Percentiles rank a stretch among this genome's conserved stretches.
Conservation (phyloP, 108 stramenopile genomes). For the Mediolabrus comicus region DNA sequence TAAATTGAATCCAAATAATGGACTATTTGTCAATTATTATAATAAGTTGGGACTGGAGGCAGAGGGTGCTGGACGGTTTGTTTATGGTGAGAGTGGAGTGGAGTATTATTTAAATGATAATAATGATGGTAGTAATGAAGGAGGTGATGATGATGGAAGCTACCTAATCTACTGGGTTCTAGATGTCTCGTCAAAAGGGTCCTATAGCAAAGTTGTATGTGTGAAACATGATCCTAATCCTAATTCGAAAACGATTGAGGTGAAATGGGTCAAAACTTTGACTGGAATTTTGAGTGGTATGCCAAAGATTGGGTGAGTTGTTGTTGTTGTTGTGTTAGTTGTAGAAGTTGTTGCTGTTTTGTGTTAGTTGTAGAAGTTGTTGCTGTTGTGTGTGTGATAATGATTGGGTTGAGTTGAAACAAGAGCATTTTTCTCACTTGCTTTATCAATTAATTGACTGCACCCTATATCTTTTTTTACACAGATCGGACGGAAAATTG, state of each 20-base stretch:
- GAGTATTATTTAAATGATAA: background rate
- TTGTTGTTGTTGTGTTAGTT: background rate
- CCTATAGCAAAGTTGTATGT: background rate
- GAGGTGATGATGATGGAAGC: background rate
- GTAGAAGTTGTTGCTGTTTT: background rate
- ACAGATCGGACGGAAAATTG: background rate
- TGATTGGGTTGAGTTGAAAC: no score
- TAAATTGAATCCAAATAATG: background rate
- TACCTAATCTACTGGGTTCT: background rate
- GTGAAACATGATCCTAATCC: background rate
- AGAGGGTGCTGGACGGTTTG: background rate
- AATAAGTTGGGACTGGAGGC: background rate
- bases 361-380: background rate
- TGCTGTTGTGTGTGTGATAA: no score
- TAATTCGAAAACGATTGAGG: background rate
- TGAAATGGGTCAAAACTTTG: background rate
- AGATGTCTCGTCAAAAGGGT: background rate
- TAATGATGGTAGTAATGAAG: background rate
- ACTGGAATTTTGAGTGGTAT: slow-evolving; percentile 1
- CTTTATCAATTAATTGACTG: background rate
- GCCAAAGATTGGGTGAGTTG: slow-evolving; percentile 3
- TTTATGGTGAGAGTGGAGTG: background rate
- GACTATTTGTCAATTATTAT: background rate
- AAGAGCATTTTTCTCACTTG: background rate
- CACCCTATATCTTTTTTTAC: background rate